Percentiles rank a stretch among this genome's conserved stretches.
Conservation (phyloP, 805 yeast genomes). For the Tetrapisispora iriomotensis region DNA sequence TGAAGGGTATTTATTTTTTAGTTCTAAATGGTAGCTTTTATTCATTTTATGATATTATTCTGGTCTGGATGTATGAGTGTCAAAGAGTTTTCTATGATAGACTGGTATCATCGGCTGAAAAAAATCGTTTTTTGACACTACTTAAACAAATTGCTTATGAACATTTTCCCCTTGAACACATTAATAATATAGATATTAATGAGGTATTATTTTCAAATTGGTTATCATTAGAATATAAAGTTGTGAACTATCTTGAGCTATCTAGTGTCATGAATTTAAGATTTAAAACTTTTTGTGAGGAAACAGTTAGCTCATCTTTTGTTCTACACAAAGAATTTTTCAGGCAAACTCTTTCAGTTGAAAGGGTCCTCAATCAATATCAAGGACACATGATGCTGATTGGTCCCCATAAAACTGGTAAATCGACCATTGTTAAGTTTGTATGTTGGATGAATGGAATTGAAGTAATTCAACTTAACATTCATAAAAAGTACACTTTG, state of each 20-base stretch:
- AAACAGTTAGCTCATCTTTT: slow-evolving; percentile 52
- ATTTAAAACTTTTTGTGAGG: slow-evolving; percentile 65
- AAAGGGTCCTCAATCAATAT: slow-evolving; percentile 69
- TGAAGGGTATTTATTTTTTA: slow-evolving; percentile 58
- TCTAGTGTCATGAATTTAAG: slow-evolving; percentile 51
- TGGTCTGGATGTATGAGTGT: slow-evolving; percentile 78
- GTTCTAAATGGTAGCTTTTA: slow-evolving; percentile 31
- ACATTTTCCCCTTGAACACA: slow-evolving; percentile 40
- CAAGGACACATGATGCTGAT: slow-evolving; percentile 87
- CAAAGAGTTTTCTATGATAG: slow-evolving; percentile 70
- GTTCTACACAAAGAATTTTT: slow-evolving; percentile 60
- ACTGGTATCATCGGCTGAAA: slow-evolving; percentile 39
- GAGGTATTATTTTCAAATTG: slow-evolving; percentile 69
- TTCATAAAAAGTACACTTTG: slow-evolving; percentile 44
- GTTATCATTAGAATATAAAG: slow-evolving; percentile 54
- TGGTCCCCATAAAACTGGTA: slow-evolving; percentile 79
- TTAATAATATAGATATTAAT: slow-evolving; percentile 27
- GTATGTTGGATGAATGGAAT: slow-evolving; percentile 90
- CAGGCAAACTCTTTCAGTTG: slow-evolving; percentile 68
- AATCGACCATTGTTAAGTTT: slow-evolving; percentile 63
- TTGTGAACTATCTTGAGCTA: slow-evolving; percentile 43
- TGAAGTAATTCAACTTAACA: slow-evolving; percentile 46
- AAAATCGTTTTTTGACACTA: slow-evolving; percentile 38
- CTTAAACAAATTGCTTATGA: slow-evolving; percentile 26
- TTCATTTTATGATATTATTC: slow-evolving; percentile 32